Evolutionary conservation across 169 alveolate genomes (phyloP).

Genomic region (Babesia caballi): DNA sequence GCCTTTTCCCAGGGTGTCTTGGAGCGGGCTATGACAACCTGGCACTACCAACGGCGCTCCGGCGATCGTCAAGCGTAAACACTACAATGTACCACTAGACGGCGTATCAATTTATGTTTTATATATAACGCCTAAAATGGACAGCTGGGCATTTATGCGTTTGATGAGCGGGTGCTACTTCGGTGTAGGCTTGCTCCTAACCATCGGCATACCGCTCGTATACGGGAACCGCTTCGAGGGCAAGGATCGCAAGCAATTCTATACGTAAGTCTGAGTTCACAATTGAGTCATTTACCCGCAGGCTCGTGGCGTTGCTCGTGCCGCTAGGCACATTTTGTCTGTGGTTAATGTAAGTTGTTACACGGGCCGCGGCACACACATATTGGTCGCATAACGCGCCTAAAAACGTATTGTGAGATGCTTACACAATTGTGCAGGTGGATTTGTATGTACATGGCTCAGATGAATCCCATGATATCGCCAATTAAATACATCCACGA

Average conservation of each 20-base stretch:
- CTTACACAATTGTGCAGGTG: constrained; percentile 31
- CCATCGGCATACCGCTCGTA: not conserved
- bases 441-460: constrained; percentile 63
- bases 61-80: not conserved
- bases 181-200: constrained; percentile 1
- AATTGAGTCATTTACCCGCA: not conserved
- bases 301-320: constrained; percentile 38
- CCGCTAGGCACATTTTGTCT: constrained; percentile 48
- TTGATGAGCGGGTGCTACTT: constrained; percentile 8
- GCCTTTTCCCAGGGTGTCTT: no score
- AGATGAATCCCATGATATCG: constrained; percentile 65
- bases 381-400: not conserved
- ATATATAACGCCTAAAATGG: constrained; percentile 1
- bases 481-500: constrained; percentile 47
- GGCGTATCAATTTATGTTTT: not conserved
- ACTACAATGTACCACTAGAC: not conserved
- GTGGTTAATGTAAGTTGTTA: constrained; percentile 62
- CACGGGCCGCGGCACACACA: not conserved
- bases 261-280: not conserved
- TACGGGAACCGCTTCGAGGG: constrained; percentile 9
- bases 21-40: no score
- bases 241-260: constrained; percentile 6
- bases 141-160: constrained; percentile 16
- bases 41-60: not conserved
- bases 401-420: not conserved